Evolutionary conservation across 371 early-diverging fungal species (phyloP), one percentile per base, ranked within the genome.

Genomic region (Saksenaea oblongispora): DNA sequence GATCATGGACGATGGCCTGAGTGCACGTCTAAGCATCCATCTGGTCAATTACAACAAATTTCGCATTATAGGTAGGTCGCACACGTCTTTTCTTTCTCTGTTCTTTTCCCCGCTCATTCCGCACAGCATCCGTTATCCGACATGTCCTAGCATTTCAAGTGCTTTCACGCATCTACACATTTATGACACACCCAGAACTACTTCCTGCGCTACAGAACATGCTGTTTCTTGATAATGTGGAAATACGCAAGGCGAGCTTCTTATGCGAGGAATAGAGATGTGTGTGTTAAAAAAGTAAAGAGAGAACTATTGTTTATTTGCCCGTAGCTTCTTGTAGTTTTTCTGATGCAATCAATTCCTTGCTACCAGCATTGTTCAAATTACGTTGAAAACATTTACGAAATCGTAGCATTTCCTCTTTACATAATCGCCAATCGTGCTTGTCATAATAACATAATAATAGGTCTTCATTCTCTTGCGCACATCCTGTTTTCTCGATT

Each of bases 391-490:
- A 91, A 65, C 94, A 94, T 31, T 79, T 82, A 44, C 85, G 78
- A 67, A 94, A 94, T 34, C 76, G 80, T 18, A 73, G 61, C 91
- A 94, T 90, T 65, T 90, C 91, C 17, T 77, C 79, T 64, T 80
- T 68, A 68, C 94, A 94, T 47, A 78, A 58, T 22, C 94, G 76
- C 92, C 92, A 94, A 66, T 94, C 94, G 58, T 87, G 85, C 28
- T 83, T 90, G 51, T 90, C 90, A 35, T 76, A 83, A 70, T 86
- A 88, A 72, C 94, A 94, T 57, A 87, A 61, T 62, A 89, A 90
- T 34, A 94, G 74, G n/a, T 76, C 80, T 63, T 90, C 89, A 65
- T 93, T 91, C 67, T 92, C 87, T 51, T 81, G 69, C 57, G 71
- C 79, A 59, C 94, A 94, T 0, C 94, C 94, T 11, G 90, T 89